Evolutionary conservation across 495 filamentous ascomycete genomes (phyloP).

Genomic region (Poronia punctata): DNA sequence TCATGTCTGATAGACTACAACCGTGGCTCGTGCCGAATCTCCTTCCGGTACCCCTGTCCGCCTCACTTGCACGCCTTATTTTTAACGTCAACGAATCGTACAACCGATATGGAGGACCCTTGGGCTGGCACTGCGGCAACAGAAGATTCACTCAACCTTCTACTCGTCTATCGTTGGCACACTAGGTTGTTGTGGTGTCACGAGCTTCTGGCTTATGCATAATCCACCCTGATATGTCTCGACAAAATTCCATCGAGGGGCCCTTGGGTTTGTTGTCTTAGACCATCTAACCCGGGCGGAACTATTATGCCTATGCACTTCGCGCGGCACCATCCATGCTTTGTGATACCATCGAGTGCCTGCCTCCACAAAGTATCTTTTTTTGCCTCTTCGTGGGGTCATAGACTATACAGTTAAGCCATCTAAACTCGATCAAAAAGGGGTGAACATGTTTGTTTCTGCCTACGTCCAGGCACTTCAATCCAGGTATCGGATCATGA

Average conservation of each 20-base stretch:
- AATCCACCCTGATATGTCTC: background rate
- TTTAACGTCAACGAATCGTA: slow-evolving; percentile 21
- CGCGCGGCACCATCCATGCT: no score
- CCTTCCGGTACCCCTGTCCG: slow-evolving; percentile 23
- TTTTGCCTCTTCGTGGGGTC: no score
- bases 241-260: background rate
- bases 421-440: no score
- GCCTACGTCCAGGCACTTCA: no score
- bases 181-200: slow-evolving; percentile 5
- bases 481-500: no score
- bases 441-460: no score
- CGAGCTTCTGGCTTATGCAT: slow-evolving; percentile 4
- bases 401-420: no score
- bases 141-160: slow-evolving; percentile 1
- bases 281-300: no score
- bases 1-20: slow-evolving; percentile 10
- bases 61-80: slow-evolving; percentile 30
- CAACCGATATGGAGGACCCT: slow-evolving; percentile 1
- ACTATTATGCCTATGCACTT: no score
- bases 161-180: slow-evolving; percentile 5
- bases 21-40: slow-evolving; percentile 20
- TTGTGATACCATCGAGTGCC: no score
- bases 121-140: background rate
- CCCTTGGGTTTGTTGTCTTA: background rate
- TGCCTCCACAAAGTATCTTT: no score